phyloP scores from a whole-genome alignment of 768 basidiomycete genomes.

The Xerocomellus intermedius region DNA sequence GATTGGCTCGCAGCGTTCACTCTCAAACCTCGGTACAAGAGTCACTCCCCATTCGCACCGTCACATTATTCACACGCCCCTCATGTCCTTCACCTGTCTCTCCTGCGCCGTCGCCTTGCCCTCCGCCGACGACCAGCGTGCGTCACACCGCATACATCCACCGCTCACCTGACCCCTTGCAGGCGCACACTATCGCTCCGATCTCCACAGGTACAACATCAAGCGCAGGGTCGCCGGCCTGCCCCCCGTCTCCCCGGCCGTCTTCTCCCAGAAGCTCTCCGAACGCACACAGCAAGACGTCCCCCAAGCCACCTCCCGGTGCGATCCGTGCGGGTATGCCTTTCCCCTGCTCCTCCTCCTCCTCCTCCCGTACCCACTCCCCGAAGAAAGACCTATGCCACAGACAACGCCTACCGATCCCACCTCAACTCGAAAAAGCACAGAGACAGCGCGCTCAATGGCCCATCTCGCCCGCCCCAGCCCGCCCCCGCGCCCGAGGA shows the following conservation, averaged over 20 bases:
- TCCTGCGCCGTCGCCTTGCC: slow-evolving; percentile 88
- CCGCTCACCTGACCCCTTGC: slow-evolving; percentile 8
- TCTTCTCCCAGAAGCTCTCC: slow-evolving; percentile 87
- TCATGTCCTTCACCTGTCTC: slow-evolving; percentile 63
- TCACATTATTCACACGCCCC: slow-evolving; percentile 10
- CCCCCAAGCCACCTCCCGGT: slow-evolving; percentile 55
- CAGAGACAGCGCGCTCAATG: slow-evolving; percentile 68
- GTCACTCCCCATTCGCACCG: neutral
- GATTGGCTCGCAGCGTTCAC: slow-evolving; percentile 44
- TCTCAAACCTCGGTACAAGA: slow-evolving; percentile 22
- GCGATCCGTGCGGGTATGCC: slow-evolving; percentile 83
- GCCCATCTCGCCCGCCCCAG: slow-evolving; percentile 17
- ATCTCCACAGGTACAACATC: slow-evolving; percentile 98
- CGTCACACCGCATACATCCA: slow-evolving; percentile 20
- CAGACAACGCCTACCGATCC: slow-evolving; percentile 84
- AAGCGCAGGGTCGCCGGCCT: slow-evolving; percentile 91
- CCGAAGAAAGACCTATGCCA: slow-evolving; percentile 80
- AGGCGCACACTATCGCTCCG: slow-evolving; percentile 90
- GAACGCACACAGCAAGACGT: slow-evolving; percentile 64
- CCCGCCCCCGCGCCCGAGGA: neutral
- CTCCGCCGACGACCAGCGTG: slow-evolving; percentile 80
- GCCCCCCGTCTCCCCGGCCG: slow-evolving; percentile 71
- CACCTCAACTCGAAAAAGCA: slow-evolving; percentile 91
- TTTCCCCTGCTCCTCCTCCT: neutral
- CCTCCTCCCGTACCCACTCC: neutral